These are phyloP conservation scores for Pseudogymnoascus sp. DNA, from an alignment of 2,329 filamentous ascomycete species.

Conservation along the genomic window DNA sequence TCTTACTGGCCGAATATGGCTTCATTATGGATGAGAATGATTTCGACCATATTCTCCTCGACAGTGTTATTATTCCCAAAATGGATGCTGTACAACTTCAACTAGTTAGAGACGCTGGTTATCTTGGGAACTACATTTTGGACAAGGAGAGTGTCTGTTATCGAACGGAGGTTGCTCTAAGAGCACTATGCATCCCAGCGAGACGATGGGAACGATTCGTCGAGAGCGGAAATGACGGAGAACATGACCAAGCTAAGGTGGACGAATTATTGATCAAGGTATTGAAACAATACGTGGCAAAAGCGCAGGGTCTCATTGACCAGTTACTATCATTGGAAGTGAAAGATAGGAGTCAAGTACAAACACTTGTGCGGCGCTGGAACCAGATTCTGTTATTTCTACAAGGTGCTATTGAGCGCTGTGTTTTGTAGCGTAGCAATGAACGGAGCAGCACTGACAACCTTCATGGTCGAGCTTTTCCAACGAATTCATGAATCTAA, in stretches of 20 bases:
- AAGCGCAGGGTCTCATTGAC: not conserved
- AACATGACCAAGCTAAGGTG: slow-evolving; percentile 33
- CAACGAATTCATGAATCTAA: not conserved
- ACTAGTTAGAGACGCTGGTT: slow-evolving; percentile 37
- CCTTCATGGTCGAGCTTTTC: not conserved
- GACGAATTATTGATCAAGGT: slow-evolving; percentile 30
- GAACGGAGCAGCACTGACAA: not conserved
- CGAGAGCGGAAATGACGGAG: slow-evolving; percentile 37
- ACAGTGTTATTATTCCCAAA: slow-evolving; percentile 21
- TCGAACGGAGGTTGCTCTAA: slow-evolving; percentile 45
- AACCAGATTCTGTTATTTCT: slow-evolving; percentile 8
- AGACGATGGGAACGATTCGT: slow-evolving; percentile 40
- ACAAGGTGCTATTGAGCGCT: not conserved
- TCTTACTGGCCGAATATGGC: slow-evolving; percentile 57
- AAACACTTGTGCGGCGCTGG: slow-evolving; percentile 8
- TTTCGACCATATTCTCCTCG: slow-evolving; percentile 24
- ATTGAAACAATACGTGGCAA: slow-evolving; percentile 12
- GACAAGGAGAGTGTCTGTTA: slow-evolving; percentile 44
- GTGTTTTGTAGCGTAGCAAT: not conserved
- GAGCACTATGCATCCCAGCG: slow-evolving; percentile 30
- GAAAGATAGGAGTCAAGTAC: not conserved
- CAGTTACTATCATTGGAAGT: not conserved
- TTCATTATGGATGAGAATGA: slow-evolving; percentile 24
- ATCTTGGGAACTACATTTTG: slow-evolving; percentile 43
- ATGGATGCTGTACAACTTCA: slow-evolving; percentile 27